Conservation (phyloP, 768 basidiomycete genomes). For the Suillus lakei region DNA sequence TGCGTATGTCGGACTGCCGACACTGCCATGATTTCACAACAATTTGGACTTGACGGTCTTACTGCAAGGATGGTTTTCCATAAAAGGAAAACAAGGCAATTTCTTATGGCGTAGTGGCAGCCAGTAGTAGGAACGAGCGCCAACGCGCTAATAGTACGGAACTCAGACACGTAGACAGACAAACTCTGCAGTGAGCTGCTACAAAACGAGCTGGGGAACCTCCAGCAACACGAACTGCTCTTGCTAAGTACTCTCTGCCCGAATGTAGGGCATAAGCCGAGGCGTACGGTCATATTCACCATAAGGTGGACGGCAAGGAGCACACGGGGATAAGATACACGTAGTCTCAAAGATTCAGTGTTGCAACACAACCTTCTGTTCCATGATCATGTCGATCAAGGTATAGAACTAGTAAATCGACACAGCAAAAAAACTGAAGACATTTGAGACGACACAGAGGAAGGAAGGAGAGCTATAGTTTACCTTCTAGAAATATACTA, state of each 20-base stretch:
- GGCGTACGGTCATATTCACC: background rate
- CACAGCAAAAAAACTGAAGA: background rate
- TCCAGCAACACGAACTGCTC: background rate
- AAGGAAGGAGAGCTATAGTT: background rate
- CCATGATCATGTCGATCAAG: background rate
- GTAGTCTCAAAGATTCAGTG: background rate
- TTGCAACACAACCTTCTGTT: background rate
- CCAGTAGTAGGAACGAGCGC: background rate
- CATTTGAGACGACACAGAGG: background rate
- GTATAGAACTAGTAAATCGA: background rate
- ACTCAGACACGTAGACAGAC: too few species aligned
- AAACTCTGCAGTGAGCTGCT: too few species aligned
- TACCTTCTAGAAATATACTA: slow-evolving; percentile 2
- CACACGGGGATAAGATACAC: background rate
- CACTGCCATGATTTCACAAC: slow-evolving; percentile 52
- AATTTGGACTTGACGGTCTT: background rate
- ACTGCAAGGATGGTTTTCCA: background rate
- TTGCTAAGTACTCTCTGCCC: background rate
- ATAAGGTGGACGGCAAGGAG: background rate
- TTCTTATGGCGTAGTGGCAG: background rate
- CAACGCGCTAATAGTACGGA: too few species aligned
- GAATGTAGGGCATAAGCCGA: too few species aligned
- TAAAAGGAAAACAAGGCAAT: background rate
- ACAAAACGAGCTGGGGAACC: too few species aligned
- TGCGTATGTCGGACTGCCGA: slow-evolving; percentile 84